Percentiles rank a stretch among this genome's conserved stretches.
These are phyloP conservation scores for Wakefieldia striispora DNA, from an alignment of 768 basidiomycete genomes.

Conservation along the genomic window DNA sequence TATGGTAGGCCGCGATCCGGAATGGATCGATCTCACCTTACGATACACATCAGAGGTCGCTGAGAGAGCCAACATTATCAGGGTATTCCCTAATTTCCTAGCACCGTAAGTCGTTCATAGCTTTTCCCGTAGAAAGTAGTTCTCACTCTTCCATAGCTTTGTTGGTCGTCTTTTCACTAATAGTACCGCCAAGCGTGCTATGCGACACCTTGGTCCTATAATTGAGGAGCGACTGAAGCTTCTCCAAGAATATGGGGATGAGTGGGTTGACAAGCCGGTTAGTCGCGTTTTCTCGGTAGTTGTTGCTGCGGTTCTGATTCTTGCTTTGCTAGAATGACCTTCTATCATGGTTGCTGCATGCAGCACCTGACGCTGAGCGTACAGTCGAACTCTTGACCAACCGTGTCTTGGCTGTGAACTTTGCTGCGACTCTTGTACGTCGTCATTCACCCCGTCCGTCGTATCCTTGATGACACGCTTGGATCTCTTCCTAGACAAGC, in stretches of 20 bases:
- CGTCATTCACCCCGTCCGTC: not conserved
- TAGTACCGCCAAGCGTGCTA: slow-evolving; percentile 8
- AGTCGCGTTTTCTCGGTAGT: slow-evolving; percentile 1
- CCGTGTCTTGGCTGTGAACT: slow-evolving; percentile 15
- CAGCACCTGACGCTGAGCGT: slow-evolving; percentile 18
- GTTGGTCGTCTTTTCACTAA: slow-evolving; percentile 15
- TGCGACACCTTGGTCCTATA: slow-evolving; percentile 23
- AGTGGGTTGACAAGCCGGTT: slow-evolving; percentile 35
- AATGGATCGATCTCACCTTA: slow-evolving; percentile 32
- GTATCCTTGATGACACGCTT: not conserved
- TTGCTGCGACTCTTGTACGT: slow-evolving; percentile 26
- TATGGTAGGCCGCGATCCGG: slow-evolving; percentile 29
- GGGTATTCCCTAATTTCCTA: slow-evolving; percentile 34
- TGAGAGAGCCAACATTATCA: slow-evolving; percentile 21
- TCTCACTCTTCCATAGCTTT: slow-evolving; percentile 12
- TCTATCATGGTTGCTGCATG: slow-evolving; percentile 33
- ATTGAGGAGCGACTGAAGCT: slow-evolving; percentile 28
- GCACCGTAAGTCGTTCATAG: slow-evolving; percentile 27
- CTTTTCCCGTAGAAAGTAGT: not conserved
- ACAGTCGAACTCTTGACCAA: slow-evolving; percentile 23
- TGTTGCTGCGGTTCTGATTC: not conserved
- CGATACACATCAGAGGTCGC: slow-evolving; percentile 33
- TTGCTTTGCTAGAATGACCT: slow-evolving; percentile 29
- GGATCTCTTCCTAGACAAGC: slow-evolving; percentile 17
- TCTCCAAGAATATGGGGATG: slow-evolving; percentile 22